Evolutionary conservation across 202 grass and related monocot genomes (phyloP), one percentile per base, ranked within the genome.

Genomic region (Cymbopogon flexuosus): DNA sequence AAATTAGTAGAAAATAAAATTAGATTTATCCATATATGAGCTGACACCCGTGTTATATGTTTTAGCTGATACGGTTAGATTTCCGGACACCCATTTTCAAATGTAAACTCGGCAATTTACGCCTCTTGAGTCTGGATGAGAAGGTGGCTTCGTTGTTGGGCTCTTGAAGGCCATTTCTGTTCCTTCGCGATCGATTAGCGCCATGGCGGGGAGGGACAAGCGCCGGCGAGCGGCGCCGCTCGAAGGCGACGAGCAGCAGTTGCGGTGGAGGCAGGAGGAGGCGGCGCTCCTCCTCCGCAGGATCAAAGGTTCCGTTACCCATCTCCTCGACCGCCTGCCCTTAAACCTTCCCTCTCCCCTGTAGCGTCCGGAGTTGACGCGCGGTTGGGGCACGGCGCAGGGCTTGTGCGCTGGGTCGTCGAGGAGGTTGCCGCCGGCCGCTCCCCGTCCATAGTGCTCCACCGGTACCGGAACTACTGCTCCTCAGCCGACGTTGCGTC

Each of bases 391-490:
- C 19, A 2, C 12, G 71, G 23, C 10, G 49, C 83, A 94, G 88
- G 81, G 27, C 89, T 97, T 10, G 92, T 97, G 37, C 66, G 67
- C 45, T 94, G 88, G 57, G 78, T 97, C 12, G 51, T 93, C 7
- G 39, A 78, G 22, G 87, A 91, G 73, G 54, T 94, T 31, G 63
- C 35, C 67, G 88, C 75, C 21, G 72, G 85, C 22, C 81, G 90
- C 10, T 90, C 81, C 59, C 88, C 88, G 59, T 88, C 79, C 37
- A 43, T 97, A 21, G 83, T 65, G 37, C 85, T 96, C 73, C 52
- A 88, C 76, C 87, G 90, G 61, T 92, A 88, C 76, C 81, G 90
- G 65, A 94, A 86, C 79, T 94, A 92, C 88, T 97, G 89, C 85
- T 78, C 88, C 81, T 27, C 75, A 58, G 46, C 69, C 33, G 63